Evolutionary conservation across 176 grass and related monocot species (phyloP).

Genomic region (Carex cristatella): DNA sequence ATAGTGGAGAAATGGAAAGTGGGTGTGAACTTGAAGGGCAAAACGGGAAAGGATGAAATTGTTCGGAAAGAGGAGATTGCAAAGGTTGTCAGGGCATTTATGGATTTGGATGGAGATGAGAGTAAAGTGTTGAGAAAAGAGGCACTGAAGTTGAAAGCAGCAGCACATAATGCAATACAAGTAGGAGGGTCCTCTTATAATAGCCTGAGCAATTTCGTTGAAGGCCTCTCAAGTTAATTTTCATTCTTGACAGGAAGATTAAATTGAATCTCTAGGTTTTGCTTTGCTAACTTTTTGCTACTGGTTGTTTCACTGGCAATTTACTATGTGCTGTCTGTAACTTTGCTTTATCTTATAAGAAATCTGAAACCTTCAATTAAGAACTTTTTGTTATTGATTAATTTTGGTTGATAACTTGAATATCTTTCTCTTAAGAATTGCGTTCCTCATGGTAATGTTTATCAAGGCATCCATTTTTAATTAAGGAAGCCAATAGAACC

Average conservation of each 20-base stretch:
- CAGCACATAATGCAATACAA: slow-evolving; percentile 25
- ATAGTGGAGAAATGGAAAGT: slow-evolving; percentile 40
- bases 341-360: neutral
- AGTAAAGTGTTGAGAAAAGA: slow-evolving; percentile 29
- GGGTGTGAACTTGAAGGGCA: slow-evolving; percentile 37
- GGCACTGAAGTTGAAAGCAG: slow-evolving; percentile 16
- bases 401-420: too few species aligned
- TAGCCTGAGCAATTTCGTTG: slow-evolving; percentile 33
- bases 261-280: slow-evolving; percentile 1
- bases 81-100: slow-evolving; percentile 21
- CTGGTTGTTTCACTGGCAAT: neutral
- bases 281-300: neutral
- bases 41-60: slow-evolving; percentile 21
- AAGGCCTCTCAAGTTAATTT: slow-evolving; percentile 13
- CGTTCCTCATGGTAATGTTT: too few species aligned
- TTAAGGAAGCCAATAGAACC: too few species aligned
- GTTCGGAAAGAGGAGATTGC: slow-evolving; percentile 38
- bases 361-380: neutral
- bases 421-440: too few species aligned
- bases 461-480: too few species aligned
- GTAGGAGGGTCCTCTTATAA: slow-evolving; percentile 30
- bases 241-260: neutral
- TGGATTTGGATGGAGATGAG: slow-evolving; percentile 33
- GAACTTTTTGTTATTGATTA: too few species aligned
- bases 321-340: neutral